Evolutionary conservation across 495 filamentous ascomycete species (phyloP).

Genomic region (Parachaetomium inaequale): DNA sequence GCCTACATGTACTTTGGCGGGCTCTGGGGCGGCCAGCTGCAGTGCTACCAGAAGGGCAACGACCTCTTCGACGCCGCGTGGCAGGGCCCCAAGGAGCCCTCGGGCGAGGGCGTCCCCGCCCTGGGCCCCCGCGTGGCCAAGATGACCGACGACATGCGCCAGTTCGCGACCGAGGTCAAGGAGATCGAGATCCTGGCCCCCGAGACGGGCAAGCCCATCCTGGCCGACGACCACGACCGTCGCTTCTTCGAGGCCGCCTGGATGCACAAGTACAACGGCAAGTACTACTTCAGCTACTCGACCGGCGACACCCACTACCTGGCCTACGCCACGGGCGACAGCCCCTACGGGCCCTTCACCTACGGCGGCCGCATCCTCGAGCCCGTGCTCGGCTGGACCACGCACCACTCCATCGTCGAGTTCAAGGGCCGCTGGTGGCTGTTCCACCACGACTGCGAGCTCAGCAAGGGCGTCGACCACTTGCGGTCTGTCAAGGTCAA

Average conservation of each 20-base stretch:
- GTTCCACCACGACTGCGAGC: constrained; percentile 68
- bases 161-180: constrained; percentile 46
- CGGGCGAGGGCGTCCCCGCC: constrained; percentile 46
- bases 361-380: constrained; percentile 67
- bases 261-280: constrained; percentile 63
- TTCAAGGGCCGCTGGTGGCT: constrained; percentile 65
- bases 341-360: constrained; percentile 64
- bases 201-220: constrained; percentile 54
- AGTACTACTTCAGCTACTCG: constrained; percentile 73
- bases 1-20: constrained; percentile 65
- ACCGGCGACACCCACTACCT: constrained; percentile 71
- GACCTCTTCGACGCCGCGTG: constrained; percentile 47
- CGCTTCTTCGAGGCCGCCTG: constrained; percentile 78
- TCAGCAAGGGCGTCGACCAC: constrained; percentile 61
- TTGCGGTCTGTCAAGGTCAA: constrained; percentile 64
- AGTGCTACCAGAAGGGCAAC: constrained; percentile 47
- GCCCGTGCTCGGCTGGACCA: constrained; percentile 74
- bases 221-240: constrained; percentile 63
- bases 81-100: constrained; percentile 53
- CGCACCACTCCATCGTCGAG: constrained; percentile 74
- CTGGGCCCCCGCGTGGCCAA: constrained; percentile 59
- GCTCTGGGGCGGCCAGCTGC: constrained; percentile 69
- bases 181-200: constrained; percentile 57
- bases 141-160: constrained; percentile 59
- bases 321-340: constrained; percentile 58